Evolutionary conservation across 768 basidiomycete species (phyloP).

Genomic region (Leccinum subgranulosum): DNA sequence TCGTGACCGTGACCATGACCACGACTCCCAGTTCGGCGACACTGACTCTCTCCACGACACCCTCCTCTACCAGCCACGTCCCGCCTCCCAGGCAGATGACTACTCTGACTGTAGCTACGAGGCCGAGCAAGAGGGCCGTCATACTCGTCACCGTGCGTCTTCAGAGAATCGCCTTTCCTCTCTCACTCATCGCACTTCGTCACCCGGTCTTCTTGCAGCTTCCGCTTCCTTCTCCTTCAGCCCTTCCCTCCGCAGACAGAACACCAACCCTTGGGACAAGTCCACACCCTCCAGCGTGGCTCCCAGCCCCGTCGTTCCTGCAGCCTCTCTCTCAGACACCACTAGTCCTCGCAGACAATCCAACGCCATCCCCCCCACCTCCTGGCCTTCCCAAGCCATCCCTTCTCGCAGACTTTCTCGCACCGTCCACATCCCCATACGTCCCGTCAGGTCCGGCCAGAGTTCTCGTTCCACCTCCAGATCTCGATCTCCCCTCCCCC

Average conservation of each 20-base stretch:
- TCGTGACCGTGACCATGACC: conserved; percentile 48
- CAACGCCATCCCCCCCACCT: conserved; percentile 44
- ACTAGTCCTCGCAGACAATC: conserved; percentile 65
- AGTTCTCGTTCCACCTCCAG: conserved; percentile 94
- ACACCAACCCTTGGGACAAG: conserved; percentile 64
- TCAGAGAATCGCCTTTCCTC: conserved; percentile 42
- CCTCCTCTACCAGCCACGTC: conserved; percentile 55
- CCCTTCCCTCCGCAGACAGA: conserved; percentile 67
- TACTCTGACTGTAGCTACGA: conserved; percentile 85
- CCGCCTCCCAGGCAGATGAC: conserved; percentile 61
- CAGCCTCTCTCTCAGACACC: conserved; percentile 58
- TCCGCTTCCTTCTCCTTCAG: conserved; percentile 61
- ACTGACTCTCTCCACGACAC: conserved; percentile 57
- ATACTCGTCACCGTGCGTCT: conserved; percentile 77
- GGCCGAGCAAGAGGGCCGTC: conserved; percentile 57
- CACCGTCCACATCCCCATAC: conserved; percentile 72
- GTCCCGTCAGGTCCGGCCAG: conserved; percentile 66
- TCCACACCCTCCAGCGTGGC: conserved; percentile 46
- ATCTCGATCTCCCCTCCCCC: conserved; percentile 89
- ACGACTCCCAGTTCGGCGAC: conserved; percentile 57
- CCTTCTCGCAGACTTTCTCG: conserved; percentile 85
- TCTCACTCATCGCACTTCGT: conserved; percentile 55
- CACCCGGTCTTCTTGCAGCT: conserved; percentile 56
- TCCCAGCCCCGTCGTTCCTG: conserved; percentile 60
- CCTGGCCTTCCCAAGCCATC: conserved; percentile 54